These are phyloP conservation scores for Solanum dulcamara DNA, from an alignment of 257 asterid genomes.

Conservation along the genomic window DNA sequence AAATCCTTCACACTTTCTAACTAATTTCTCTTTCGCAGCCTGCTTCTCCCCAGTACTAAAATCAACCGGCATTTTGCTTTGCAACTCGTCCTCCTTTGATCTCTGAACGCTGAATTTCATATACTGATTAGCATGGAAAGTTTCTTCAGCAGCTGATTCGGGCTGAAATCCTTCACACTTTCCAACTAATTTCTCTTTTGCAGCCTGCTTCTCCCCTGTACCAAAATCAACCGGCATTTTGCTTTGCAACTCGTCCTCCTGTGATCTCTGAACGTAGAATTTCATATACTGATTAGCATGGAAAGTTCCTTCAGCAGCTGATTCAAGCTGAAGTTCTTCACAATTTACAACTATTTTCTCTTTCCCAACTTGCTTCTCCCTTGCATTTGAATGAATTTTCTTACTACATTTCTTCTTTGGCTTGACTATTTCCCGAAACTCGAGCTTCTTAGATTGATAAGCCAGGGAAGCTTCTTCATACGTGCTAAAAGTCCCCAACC, in stretches of 20 bases:
- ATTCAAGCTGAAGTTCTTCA: not conserved
- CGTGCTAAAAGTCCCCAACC: not conserved
- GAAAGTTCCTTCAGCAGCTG: not conserved
- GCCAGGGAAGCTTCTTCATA: not conserved
- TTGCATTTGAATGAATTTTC: not conserved
- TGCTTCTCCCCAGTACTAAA: not conserved
- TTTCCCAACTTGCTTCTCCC: not conserved
- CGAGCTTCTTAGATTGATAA: not conserved
- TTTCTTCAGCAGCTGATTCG: not conserved
- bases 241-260: not conserved
- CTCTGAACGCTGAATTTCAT: not conserved
- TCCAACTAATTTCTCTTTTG: not conserved
- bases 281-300: not conserved
- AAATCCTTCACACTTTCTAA: not conserved
- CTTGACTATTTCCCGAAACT: not conserved
- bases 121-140: not conserved
- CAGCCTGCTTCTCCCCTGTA: not conserved
- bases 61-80: not conserved
- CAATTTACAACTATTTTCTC: not conserved
- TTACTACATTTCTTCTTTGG: not conserved
- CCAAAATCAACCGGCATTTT: not conserved
- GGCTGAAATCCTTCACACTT: not conserved
- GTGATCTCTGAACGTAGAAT: not conserved
- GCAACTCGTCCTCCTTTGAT: not conserved
- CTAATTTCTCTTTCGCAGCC: not conserved